These are phyloP conservation scores for Coemansia aciculifera DNA, from an alignment of 192 early-diverging fungal species.

Conservation along the genomic window DNA sequence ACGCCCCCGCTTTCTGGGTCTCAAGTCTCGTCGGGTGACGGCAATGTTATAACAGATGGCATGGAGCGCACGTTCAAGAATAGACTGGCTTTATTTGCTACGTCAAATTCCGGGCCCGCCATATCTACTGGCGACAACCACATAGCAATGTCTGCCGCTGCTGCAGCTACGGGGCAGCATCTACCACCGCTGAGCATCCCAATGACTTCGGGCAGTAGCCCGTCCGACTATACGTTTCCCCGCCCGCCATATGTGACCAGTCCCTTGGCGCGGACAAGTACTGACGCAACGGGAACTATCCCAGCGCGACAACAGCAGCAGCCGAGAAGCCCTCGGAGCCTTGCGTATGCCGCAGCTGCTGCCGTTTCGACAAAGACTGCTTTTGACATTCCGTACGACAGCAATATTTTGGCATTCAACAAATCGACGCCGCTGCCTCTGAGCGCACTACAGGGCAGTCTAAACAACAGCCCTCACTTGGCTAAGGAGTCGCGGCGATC, in stretches of 20 bases:
- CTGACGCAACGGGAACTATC: not conserved
- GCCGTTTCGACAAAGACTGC: not conserved
- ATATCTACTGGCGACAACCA: not conserved
- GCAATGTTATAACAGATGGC: not conserved
- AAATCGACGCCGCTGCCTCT: constrained; percentile 11
- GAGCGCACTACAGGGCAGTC: constrained; percentile 19
- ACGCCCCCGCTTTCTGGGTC: constrained; percentile 7
- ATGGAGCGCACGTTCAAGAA: constrained; percentile 3
- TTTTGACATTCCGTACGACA: constrained; percentile 4
- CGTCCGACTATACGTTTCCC: not conserved
- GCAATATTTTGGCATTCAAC: not conserved
- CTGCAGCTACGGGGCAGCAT: not conserved
- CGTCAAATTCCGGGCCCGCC: not conserved
- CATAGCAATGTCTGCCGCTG: not conserved
- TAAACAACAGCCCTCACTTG: constrained; percentile 12
- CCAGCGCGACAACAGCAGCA: not conserved
- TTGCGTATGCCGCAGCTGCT: not conserved
- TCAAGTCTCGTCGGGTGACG: not conserved
- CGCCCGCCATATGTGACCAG: not conserved
- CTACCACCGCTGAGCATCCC: constrained; percentile 1
- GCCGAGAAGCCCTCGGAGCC: not conserved
- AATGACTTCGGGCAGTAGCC: not conserved
- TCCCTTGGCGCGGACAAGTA: not conserved
- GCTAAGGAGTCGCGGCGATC: constrained; percentile 8
- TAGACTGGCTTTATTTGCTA: not conserved